These are phyloP conservation scores for Echinosophora koreensis DNA, from an alignment of 306 rosid species.

Conservation along the genomic window DNA sequence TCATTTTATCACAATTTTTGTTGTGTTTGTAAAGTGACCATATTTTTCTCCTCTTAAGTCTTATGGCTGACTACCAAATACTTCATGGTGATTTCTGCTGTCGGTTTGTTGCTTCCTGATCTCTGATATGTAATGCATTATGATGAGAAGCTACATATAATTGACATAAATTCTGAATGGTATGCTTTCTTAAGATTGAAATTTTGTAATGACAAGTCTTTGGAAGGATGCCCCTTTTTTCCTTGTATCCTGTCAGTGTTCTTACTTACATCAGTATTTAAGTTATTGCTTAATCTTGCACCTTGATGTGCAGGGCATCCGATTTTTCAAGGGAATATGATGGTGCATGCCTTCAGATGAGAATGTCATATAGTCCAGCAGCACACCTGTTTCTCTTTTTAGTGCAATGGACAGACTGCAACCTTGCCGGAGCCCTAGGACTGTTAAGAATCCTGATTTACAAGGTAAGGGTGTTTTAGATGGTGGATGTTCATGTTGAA, in stretches of 20 bases:
- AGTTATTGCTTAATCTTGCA: constrained; percentile 21
- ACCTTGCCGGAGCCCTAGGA: constrained; percentile 95
- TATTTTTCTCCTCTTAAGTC: constrained; percentile 29
- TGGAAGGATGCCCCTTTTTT: not conserved
- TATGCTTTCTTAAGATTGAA: constrained; percentile 8
- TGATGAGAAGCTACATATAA: constrained; percentile 8
- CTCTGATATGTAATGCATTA: not conserved
- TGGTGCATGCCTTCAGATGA: constrained; percentile 98
- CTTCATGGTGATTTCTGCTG: constrained; percentile 11
- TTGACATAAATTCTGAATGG: constrained; percentile 21
- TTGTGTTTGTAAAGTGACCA: constrained; percentile 8
- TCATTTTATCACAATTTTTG: constrained; percentile 28
- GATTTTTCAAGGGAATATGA: constrained; percentile 91
- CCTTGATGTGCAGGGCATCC: constrained; percentile 72
- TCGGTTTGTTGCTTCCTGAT: constrained; percentile 13
- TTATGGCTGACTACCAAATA: not conserved
- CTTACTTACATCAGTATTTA: not conserved
- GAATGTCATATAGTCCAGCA: constrained; percentile 98
- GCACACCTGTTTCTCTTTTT: constrained; percentile 92
- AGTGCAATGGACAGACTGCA: constrained; percentile 96
- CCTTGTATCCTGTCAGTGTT: not conserved
- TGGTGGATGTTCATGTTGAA: constrained; percentile 33
- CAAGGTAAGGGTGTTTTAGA: constrained; percentile 61
- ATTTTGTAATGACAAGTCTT: not conserved
- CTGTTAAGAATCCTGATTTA: constrained; percentile 88